Base-by-base conservation (phyloP, 768 basidiomycete species). In the Psilocybe subaeruginosa region DNA sequence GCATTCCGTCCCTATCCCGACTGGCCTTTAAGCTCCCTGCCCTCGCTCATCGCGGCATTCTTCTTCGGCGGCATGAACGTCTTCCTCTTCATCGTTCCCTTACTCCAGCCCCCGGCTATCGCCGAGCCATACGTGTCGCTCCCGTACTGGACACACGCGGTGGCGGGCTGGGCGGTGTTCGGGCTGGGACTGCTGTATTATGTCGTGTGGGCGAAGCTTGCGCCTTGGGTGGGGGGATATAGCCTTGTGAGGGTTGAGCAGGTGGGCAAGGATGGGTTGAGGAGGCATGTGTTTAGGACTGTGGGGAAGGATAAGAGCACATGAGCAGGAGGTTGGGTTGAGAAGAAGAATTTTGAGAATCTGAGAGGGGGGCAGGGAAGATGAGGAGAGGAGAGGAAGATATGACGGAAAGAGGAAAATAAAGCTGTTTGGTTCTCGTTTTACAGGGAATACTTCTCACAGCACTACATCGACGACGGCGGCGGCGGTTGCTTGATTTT, bases 51-150 rank as follows among this genome's bases (percentile, higher is more conserved):
- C 33, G 70, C 73, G 5, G 69, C 74, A 1, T 65, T 45, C 61
- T 81, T 86, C 69, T 88, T 88, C 74, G 83, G 87, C 63, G 63
- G 81, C 1, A 81, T 83, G 2, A 89, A 90, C 63, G 67, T 87
- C 39, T 88, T 90, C 72, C 74, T 90, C 16, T 75, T 80, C 52
- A 59, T 84, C 50, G 81, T 82, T 1, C 87, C 87, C 6, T 66
- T 89, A 49, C 73, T 82, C 8, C 80, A 78, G 16, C 88, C 88
- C 1, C 78, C 80, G 0, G 65, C 71, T 0, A 85, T 79, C 3
- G 72, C 71, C n/a, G 74, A 78, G 35, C 78, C 80, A 0, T 89
- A 87, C 64, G 67, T 76, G 33, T 60, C 66, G 51, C 74, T 89
- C 8, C 86, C 87, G 5, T 90, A 89, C 67, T 89, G 85, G 80